Evolutionary conservation across 2,329 filamentous ascomycete species (phyloP).

Genomic region (Botrytis paeoniae): DNA sequence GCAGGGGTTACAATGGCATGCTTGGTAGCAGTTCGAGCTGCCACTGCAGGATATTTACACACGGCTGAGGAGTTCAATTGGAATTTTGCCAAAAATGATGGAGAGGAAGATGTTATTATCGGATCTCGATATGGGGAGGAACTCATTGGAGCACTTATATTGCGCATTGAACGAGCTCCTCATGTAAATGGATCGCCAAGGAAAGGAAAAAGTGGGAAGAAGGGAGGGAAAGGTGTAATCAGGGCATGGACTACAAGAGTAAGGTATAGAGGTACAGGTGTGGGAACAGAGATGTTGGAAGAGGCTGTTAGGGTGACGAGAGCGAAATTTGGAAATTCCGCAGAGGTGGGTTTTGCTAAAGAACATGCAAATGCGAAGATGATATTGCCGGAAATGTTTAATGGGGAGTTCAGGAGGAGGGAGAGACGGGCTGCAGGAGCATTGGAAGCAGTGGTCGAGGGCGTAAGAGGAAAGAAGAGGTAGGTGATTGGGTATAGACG

Average conservation of each 20-base stretch:
- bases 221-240: conserved; percentile 66
- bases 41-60: conserved; percentile 55
- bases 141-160: conserved; percentile 67
- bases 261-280: conserved; percentile 65
- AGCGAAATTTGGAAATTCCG: conserved; percentile 65
- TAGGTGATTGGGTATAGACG: conserved; percentile 18
- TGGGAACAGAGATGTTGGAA: conserved; percentile 70
- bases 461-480: conserved; percentile 29
- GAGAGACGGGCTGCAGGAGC: conserved; percentile 57
- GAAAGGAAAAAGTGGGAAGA: conserved; percentile 36
- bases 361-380: conserved; percentile 73
- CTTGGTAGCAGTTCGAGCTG: conserved; percentile 58
- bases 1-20: conserved; percentile 62
- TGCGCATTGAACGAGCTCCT: conserved; percentile 56
- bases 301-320: conserved; percentile 69
- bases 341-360: conserved; percentile 67
- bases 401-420: conserved; percentile 55
- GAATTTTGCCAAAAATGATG: conserved; percentile 31
- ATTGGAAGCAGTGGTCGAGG: conserved; percentile 49
- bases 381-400: conserved; percentile 62
- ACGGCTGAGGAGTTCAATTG: conserved; percentile 35
- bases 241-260: conserved; percentile 78
- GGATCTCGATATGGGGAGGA: conserved; percentile 66
- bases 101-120: conserved; percentile 55
- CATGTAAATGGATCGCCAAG: conserved; percentile 28